Base-by-base conservation (phyloP, 371 early-diverging fungal genomes). In the Funneliformis caledonium region DNA sequence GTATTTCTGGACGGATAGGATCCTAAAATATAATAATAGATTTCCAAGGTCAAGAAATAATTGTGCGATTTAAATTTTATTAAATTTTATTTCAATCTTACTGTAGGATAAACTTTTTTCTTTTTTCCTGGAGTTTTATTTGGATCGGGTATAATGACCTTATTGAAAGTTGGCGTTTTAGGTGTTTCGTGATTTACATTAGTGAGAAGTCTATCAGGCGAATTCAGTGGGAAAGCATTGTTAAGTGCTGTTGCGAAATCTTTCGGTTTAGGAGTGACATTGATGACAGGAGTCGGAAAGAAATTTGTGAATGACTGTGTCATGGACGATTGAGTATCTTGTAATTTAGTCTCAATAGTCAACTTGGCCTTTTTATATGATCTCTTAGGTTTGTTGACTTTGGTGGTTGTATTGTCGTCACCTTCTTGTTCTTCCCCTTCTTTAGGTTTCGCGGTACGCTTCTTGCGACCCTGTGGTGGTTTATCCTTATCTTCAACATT, bases 91-190 rank as follows among this genome's bases (percentile, higher is more conserved):
- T 16, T 70, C 47, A 37, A 70, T n/a, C 77, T 77, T 48, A 77
- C 77, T 50, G 69, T 56, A 1, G 50, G 56, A 78, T 78, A 78
- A 31, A 64, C 31, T 69, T 78, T 78, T 16, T 68, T 61, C 50
- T 19, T 68, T 69, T 78, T 78, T 16, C 79, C 79, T n/a, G 67
- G 56, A 19, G 79, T 48, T 56, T 78, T 78, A 37, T 69, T 78
- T 31, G 45, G 42, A 12, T 78, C 79, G 0, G 70, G 52, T 59
- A 70, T 9, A n/a, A 42, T 14, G 14, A n/a, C 31, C 59, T 12
- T n/a, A 33, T 52, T 43, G 14, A 48, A 19, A 42, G 75, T 48
- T 33, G 75, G 52, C 7, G 75, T 26, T 11, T 22, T 50, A 52
- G 31, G 31, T 52, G 6, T 59, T n/a, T 70, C 45, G 16, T 11